A percentile compares a stretch with the other conserved stretches of the same genome.
phyloP scores from a whole-genome alignment of 2,329 filamentous ascomycete genomes.

The Ophiocordyceps camponoti-saundersi region DNA sequence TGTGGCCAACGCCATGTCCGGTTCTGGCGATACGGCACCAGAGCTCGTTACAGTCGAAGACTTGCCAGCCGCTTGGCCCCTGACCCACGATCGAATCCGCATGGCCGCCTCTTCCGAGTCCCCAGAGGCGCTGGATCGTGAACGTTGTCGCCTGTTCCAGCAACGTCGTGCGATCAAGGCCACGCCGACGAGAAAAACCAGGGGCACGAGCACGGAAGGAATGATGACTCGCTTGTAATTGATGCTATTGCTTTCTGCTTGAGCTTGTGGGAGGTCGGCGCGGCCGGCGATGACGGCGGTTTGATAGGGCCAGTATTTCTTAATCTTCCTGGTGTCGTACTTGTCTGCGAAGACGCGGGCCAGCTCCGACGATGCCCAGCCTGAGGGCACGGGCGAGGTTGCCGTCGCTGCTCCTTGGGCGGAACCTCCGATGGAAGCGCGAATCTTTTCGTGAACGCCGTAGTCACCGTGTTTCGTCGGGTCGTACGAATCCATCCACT shows the following conservation, averaged over 20 bases:
- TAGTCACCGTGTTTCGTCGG: constrained; percentile 49
- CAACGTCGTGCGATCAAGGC: constrained; percentile 31
- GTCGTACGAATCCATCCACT: constrained; percentile 56
- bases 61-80: constrained; percentile 25
- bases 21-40: constrained; percentile 21
- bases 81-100: constrained; percentile 35
- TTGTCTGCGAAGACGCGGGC: constrained; percentile 31
- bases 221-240: constrained; percentile 3
- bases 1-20: constrained; percentile 18
- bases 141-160: constrained; percentile 25
- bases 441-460: constrained; percentile 46
- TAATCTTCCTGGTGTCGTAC: constrained; percentile 40
- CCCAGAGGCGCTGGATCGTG: constrained; percentile 8
- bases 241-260: constrained; percentile 8
- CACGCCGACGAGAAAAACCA: constrained; percentile 1
- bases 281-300: constrained; percentile 3
- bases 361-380: constrained; percentile 34
- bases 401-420: constrained; percentile 51
- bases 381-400: constrained; percentile 41
- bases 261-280: constrained; percentile 4
- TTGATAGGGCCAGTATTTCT: constrained; percentile 42
- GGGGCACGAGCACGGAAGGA: constrained; percentile 5
- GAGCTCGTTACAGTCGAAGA: constrained; percentile 24
- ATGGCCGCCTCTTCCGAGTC: constrained; percentile 28
- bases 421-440: constrained; percentile 49